Conservation (phyloP, 2,329 filamentous ascomycete genomes). For the Geosmithia morbida region DNA sequence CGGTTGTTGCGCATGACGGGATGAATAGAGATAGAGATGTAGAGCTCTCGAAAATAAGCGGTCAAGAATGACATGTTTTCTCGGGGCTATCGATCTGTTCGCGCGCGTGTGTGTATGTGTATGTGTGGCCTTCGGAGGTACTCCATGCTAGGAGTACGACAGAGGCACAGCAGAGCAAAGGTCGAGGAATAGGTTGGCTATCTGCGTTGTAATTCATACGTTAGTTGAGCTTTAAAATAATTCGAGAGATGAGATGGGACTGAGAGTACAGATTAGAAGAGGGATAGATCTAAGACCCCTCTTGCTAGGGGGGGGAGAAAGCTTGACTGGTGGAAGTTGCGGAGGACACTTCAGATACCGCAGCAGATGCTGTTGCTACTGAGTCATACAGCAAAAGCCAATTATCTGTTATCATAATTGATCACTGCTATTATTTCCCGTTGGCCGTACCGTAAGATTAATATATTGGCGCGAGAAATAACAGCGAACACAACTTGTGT, state of each 20-base stretch:
- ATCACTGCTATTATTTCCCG: no score
- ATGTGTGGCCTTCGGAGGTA: neutral
- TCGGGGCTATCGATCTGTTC: neutral
- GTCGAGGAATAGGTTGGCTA: no score
- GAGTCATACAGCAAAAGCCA: neutral
- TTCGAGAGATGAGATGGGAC: neutral
- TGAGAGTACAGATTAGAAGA: neutral
- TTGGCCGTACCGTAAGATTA: no score
- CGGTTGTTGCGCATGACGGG: neutral
- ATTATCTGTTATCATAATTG: no score
- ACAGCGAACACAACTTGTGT: no score
- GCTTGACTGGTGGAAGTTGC: neutral
- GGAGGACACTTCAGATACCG: no score
- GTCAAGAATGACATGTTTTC: neutral
- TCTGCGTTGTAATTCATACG: neutral
- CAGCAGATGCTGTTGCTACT: neutral
- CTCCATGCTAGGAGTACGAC: neutral
- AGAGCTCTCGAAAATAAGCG: neutral
- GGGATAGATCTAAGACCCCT: neutral
- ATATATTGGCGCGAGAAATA: no score
- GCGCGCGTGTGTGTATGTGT: no score
- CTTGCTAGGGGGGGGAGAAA: neutral
- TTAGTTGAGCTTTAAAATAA: no score
- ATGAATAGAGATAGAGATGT: neutral
- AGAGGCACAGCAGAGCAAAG: neutral